phyloP scores from a whole-genome alignment of 768 basidiomycete species.

The Epithele typhae region DNA sequence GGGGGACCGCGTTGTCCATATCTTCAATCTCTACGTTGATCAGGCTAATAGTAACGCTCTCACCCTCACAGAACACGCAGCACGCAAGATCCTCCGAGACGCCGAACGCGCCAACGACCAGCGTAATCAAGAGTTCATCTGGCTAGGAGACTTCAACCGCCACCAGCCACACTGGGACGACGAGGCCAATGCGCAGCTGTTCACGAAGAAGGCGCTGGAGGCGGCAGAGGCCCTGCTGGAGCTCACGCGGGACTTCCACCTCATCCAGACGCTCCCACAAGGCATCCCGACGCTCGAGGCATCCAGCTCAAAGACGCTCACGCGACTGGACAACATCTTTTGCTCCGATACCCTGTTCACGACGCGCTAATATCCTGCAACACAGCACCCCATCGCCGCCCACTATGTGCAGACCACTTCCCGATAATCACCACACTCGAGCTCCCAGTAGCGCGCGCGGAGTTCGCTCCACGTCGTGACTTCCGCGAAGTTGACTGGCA shows the following conservation, averaged over 20 bases:
- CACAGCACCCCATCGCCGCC: slow-evolving; percentile 11
- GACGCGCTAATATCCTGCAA: slow-evolving; percentile 27
- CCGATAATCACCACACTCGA: slow-evolving; percentile 31
- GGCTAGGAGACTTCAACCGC: too few relatives aligned
- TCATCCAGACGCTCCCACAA: slow-evolving; percentile 32
- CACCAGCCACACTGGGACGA: slow-evolving; percentile 35
- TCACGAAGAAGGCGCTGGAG: slow-evolving; percentile 25
- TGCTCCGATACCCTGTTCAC: slow-evolving; percentile 11
- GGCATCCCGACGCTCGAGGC: slow-evolving; percentile 33
- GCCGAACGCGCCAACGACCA: too few relatives aligned
- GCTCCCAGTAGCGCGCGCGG: slow-evolving; percentile 4
- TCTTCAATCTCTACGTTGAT: slow-evolving; percentile 40
- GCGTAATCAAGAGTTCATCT: not conserved
- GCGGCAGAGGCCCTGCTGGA: slow-evolving; percentile 25
- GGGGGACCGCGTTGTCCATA: slow-evolving; percentile 10
- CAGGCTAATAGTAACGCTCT: slow-evolving; percentile 22
- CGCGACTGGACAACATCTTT: slow-evolving; percentile 43
- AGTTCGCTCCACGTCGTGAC: slow-evolving; percentile 11
- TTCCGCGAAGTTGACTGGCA: slow-evolving; percentile 30
- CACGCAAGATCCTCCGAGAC: slow-evolving; percentile 3
- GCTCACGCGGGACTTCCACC: slow-evolving; percentile 18
- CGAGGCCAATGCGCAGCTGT: slow-evolving; percentile 28
- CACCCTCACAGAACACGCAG: too few relatives aligned
- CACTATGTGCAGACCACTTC: slow-evolving; percentile 35
- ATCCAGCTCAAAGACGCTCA: slow-evolving; percentile 28